Evolutionary conservation across 768 basidiomycete species (phyloP), one percentile per base, ranked within the genome.

Genomic region (Holtermanniella nyarrowii): DNA sequence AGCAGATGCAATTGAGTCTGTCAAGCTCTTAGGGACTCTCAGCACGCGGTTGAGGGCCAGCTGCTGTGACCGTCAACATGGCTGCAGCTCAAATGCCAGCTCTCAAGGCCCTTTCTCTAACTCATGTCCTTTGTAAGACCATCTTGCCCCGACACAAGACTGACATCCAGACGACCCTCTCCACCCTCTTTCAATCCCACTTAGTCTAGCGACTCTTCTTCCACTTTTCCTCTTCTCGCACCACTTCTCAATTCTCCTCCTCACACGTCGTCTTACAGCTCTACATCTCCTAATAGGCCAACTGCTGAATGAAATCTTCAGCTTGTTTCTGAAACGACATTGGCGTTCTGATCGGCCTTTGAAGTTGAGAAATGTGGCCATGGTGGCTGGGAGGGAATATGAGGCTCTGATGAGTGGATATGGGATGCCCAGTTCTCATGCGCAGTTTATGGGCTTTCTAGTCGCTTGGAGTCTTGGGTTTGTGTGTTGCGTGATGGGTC

Each of bases 141-240:
- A 37, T 16, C 31, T 37, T 7, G 31, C 31, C 31, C 31, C 16
- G 31, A 16, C 31, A 37, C 7, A n/a, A n/a, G n/a, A n/a, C n/a
- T n/a, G n/a, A 7, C 16, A 7, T 37, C 7, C 31, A 41, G 68
- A 70, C 51, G 65, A 70, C 52, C 69, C 69, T 3, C 41, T 59
- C 0, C 59, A 66, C 46, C 61, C 62, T 11, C 59, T 68, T 22
- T 66, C 65, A 4, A 59, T 66, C 39, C 66, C 65, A 1, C 50
- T 70, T 5, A 66, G 65, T 10, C 59, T 70, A 43, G 49, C 68
- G 16, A 65, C 66, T 14, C 59, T 70, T 37, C 60, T 63, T 2
- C 69, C 69, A 1, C 63, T 70, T 43, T 70, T 70, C 59, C 59
- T 70, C 22, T 70, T 70, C 52, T 67, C 68, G 21, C 59, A 66